These are phyloP conservation scores for Cetraspora pellucida DNA, from an alignment of 192 early-diverging fungal species.

Conservation along the genomic window DNA sequence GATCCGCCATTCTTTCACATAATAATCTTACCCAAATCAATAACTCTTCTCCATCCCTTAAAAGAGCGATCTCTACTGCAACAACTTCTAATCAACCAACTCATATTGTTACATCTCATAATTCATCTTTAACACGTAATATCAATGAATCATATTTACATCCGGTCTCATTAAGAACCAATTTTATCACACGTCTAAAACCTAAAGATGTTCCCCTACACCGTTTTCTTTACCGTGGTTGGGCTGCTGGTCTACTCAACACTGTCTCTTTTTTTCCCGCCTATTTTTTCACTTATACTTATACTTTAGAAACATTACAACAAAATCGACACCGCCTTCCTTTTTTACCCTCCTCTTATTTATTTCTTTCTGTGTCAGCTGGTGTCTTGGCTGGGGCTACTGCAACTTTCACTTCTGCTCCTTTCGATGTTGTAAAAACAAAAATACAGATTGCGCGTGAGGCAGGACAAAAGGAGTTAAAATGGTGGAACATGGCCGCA, in stretches of 20 bases:
- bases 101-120: not conserved
- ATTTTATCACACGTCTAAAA: conserved; percentile 30
- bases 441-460: conserved; percentile 32
- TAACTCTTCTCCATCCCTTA: not conserved
- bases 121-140: not conserved
- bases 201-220: conserved; percentile 20
- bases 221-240: conserved; percentile 27
- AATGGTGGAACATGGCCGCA: conserved; percentile 12
- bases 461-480: not conserved
- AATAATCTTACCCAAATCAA: not conserved
- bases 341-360: conserved; percentile 4
- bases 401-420: conserved; percentile 30
- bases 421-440: conserved; percentile 36
- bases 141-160: not conserved
- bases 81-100: not conserved
- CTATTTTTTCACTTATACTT: conserved; percentile 30
- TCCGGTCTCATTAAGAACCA: not conserved
- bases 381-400: conserved; percentile 27
- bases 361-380: conserved; percentile 29
- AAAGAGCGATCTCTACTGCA: not conserved
- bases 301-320: conserved; percentile 3
- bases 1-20: not conserved
- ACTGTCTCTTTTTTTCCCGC: conserved; percentile 26
- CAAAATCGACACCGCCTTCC: not conserved
- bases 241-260: conserved; percentile 8